Percentiles rank a stretch among this genome's conserved stretches.
Conservation (phyloP, 2,329 filamentous ascomycete genomes). For the Tolypocladium ophioglossoides region DNA sequence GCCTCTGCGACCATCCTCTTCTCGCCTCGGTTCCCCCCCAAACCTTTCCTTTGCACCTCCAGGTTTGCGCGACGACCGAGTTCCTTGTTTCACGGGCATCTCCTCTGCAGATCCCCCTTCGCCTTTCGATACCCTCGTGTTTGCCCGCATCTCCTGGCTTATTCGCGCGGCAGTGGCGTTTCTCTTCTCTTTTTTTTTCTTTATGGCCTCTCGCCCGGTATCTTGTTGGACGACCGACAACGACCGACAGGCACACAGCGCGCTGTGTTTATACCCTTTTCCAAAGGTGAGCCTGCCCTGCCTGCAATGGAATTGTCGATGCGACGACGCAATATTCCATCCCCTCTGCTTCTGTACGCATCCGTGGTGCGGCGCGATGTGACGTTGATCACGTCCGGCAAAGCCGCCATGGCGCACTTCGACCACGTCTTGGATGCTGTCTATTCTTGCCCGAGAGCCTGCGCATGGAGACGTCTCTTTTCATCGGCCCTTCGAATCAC, state of each 20-base stretch:
- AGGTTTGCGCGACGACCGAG: neutral
- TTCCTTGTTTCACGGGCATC: neutral
- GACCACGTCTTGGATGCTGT: neutral
- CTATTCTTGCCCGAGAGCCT: neutral
- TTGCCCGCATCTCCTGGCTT: slow-evolving; percentile 5
- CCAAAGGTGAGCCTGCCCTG: neutral
- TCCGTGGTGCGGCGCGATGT: neutral
- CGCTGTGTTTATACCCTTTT: neutral
- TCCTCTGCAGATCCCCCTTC: neutral
- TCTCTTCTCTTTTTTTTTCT: neutral
- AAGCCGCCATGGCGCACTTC: neutral
- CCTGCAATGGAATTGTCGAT: neutral
- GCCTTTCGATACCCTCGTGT: slow-evolving; percentile 8
- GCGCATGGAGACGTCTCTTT: neutral
- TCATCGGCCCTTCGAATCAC: neutral
- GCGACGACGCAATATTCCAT: neutral
- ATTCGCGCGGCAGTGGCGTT: slow-evolving; percentile 7
- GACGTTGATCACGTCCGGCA: neutral
- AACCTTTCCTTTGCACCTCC: slow-evolving; percentile 4
- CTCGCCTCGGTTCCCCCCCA: slow-evolving; percentile 3
- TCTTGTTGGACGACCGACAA: neutral
- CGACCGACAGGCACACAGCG: neutral
- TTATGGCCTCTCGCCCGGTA: neutral
- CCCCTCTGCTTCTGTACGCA: neutral
- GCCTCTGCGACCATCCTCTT: neutral